Evolutionary conservation across 345 rosid genomes (phyloP), one percentile per base, ranked within the genome.

Genomic region (Cardamine occulta): DNA sequence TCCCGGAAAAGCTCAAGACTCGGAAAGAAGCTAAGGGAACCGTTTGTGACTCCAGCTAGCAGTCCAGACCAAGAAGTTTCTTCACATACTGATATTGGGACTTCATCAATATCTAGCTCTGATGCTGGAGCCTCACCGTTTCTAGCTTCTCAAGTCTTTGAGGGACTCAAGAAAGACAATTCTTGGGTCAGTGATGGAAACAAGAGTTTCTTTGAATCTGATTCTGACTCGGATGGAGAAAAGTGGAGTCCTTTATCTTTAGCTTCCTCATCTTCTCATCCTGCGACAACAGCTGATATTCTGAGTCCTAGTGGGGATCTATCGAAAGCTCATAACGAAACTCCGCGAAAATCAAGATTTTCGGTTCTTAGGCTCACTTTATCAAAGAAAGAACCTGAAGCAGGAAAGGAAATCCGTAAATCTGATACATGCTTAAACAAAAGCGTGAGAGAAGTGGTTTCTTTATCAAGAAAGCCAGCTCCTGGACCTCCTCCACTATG

Each of bases 401-500:
- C 62, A 4, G 79, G 82, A 47, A 78, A 48, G 53, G 80, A 82
- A 49, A 84, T 80, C 44, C 80, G 80, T 60, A 83, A 73, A 62
- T 77, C 80, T 55, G 96, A 89, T 85, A 58, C 80, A 62, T 86
- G 90, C 61, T 69, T 84, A 21, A 83, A 90, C 75, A 87, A 86
- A 77, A 90, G 93, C 62, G 87, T 95, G 68, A 86, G 98, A 81
- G 97, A 95, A 81, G 97, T 90, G 45, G 80, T 92, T 82, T 92
- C 98, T 37, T 80, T 90, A 24, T 83, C 96, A 6, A 87, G 90
- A 81, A 84, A 85, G 74, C 84, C 82, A 45, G 97, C 98, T 65
- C 85, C 89, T 13, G 89, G 88, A 11, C 96, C 98, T 56, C 98
- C 98, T 88, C 98, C 99, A n/a, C 77, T 95, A 69, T 95, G 99